phyloP scores from a whole-genome alignment of 306 rosid species.

The Medicago lupulina region DNA sequence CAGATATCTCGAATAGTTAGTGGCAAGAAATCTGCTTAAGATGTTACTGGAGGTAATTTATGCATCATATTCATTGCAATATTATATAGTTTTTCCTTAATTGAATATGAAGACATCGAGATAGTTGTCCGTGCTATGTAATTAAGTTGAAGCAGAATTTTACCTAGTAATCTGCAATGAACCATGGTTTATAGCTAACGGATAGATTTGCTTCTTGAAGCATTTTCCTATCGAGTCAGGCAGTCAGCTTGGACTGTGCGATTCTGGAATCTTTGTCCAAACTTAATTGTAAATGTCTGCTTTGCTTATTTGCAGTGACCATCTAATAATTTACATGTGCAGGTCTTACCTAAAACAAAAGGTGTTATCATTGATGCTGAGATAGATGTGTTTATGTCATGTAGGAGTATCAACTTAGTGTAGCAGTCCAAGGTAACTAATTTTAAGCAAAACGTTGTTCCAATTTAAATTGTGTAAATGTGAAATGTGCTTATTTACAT shows the following conservation, averaged over 20 bases:
- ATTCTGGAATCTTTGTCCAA: constrained; percentile 23
- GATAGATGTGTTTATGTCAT: constrained; percentile 22
- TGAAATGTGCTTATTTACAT: constrained; percentile 18
- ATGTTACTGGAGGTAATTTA: constrained; percentile 57
- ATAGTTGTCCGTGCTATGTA: constrained; percentile 12
- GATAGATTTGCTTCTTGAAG: constrained; percentile 32
- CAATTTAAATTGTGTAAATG: constrained; percentile 8
- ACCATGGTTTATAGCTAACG: constrained; percentile 21
- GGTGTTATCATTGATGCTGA: neutral
- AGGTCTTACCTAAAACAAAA: constrained; percentile 36
- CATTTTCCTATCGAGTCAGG: constrained; percentile 24
- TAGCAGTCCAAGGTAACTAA: constrained; percentile 6
- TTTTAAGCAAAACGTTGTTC: neutral
- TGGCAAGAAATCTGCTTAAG: constrained; percentile 78
- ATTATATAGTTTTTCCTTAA: neutral
- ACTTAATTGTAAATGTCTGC: constrained; percentile 14
- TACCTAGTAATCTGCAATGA: constrained; percentile 34
- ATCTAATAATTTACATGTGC: constrained; percentile 31
- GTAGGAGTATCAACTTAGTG: constrained; percentile 26
- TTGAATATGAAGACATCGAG: constrained; percentile 15
- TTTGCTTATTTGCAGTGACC: constrained; percentile 7
- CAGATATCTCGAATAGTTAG: constrained; percentile 86
- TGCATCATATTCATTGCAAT: constrained; percentile 13
- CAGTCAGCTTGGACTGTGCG: constrained; percentile 28
- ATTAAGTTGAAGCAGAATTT: constrained; percentile 15